Conservation (phyloP, 306 rosid genomes). For the Gastrolobium villosum region DNA sequence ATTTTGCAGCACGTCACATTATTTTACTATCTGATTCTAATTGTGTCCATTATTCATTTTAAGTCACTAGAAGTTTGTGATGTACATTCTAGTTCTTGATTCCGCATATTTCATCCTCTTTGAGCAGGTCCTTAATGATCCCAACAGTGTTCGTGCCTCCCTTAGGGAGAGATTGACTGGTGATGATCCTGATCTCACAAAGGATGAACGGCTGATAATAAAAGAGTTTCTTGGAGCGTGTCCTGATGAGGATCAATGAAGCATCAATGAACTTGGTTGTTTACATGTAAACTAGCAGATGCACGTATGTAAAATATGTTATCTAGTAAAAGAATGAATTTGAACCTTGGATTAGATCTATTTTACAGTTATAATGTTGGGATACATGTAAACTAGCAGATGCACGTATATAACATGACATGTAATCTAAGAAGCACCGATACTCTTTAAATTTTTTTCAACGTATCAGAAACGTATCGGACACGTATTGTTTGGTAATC, state of each 20-base stretch:
- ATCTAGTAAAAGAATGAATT: constrained; percentile 27
- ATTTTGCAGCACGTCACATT: constrained; percentile 3
- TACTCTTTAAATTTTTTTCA: too few relatives aligned
- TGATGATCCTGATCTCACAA: constrained; percentile 76
- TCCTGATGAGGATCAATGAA: constrained; percentile 63
- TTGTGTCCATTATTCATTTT: constrained; percentile 1
- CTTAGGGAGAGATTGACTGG: constrained; percentile 64
- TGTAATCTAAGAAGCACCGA: constrained; percentile 21
- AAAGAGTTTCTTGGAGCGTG: constrained; percentile 70
- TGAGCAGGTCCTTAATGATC: constrained; percentile 70
- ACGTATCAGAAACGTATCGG: too few relatives aligned
- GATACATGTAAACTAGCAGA: constrained; percentile 42
- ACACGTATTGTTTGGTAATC: too few relatives aligned
- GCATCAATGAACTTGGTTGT: constrained; percentile 1
- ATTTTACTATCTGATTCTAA: constrained; percentile 4
- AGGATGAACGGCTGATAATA: constrained; percentile 69
- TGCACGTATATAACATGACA: background rate
- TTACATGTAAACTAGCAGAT: constrained; percentile 43
- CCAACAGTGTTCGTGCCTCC: constrained; percentile 53
- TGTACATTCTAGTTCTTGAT: constrained; percentile 30
- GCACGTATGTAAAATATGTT: background rate
- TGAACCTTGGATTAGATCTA: background rate
- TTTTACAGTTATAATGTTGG: constrained; percentile 2
- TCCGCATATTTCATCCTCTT: constrained; percentile 24
- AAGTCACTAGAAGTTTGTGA: constrained; percentile 16